Conservation (phyloP, 108 stramenopile species). For the Craspedostauros australis region DNA sequence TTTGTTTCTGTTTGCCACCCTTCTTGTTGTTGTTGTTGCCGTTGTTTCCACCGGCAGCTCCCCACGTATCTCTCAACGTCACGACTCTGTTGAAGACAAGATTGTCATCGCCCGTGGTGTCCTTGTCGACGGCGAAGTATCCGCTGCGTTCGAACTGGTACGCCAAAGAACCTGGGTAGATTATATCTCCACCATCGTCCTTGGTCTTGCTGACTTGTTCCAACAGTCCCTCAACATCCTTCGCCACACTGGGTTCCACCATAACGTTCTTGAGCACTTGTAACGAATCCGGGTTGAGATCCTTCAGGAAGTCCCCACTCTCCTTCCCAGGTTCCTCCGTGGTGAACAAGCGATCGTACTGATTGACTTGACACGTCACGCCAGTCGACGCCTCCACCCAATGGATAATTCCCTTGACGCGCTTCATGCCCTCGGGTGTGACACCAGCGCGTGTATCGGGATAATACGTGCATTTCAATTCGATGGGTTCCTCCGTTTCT, state of each 20-base stretch:
- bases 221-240: conserved; percentile 40
- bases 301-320: conserved; percentile 68
- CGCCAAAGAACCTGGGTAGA: conserved; percentile 50
- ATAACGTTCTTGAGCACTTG: conserved; percentile 53
- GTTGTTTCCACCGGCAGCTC: conserved; percentile 12
- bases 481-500: conserved; percentile 58
- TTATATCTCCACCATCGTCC: conserved; percentile 6
- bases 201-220: conserved; percentile 16
- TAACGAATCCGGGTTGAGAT: conserved; percentile 77
- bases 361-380: conserved; percentile 56
- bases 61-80: conserved; percentile 83
- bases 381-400: conserved; percentile 80
- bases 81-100: conserved; percentile 87
- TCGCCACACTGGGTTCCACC: conserved; percentile 71
- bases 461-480: conserved; percentile 64
- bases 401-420: conserved; percentile 88
- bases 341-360: conserved; percentile 84
- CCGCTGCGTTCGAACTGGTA: conserved; percentile 90
- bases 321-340: conserved; percentile 79
- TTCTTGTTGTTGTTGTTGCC: conserved; percentile 14
- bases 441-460: conserved; percentile 81
- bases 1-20: conserved; percentile 12
- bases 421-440: conserved; percentile 72
- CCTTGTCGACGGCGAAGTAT: conserved; percentile 78
- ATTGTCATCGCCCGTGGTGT: conserved; percentile 37